phyloP scores from a whole-genome alignment of 495 filamentous ascomycete species.

The Lindgomyces ingoldianus region DNA sequence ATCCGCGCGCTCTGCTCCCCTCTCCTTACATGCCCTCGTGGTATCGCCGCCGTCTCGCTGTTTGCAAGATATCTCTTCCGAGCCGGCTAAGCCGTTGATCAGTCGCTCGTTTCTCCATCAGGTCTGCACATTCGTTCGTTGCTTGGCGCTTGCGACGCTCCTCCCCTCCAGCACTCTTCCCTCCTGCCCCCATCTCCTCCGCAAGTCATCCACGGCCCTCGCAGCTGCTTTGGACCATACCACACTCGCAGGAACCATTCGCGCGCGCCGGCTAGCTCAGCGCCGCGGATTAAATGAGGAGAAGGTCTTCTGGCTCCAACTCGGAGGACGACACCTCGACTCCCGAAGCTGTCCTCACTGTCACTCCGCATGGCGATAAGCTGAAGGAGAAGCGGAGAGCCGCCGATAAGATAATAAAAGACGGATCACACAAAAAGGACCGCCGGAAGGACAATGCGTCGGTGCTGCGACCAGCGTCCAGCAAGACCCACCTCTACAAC shows the following conservation, averaged over 20 bases:
- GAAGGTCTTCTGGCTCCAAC: not conserved
- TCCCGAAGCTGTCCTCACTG: not conserved
- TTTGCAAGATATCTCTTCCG: not conserved
- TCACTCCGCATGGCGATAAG: not conserved
- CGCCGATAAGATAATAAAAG: not conserved
- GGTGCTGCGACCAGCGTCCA: not conserved
- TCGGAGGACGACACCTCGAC: not conserved
- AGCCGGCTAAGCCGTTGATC: not conserved
- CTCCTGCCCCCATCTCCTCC: not conserved
- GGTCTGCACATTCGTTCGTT: slow-evolving; percentile 5
- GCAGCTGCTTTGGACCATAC: not conserved
- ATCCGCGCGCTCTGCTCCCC: not conserved
- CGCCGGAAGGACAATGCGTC: slow-evolving; percentile 10
- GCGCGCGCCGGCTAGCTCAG: not conserved
- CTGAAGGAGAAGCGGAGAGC: not conserved
- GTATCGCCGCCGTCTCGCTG: slow-evolving; percentile 15
- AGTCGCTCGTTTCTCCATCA: slow-evolving; percentile 10
- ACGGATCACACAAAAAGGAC: not conserved
- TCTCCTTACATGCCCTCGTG: slow-evolving; percentile 7
- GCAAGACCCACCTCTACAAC: slow-evolving; percentile 5
- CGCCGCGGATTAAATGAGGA: not conserved
- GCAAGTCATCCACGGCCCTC: not conserved
- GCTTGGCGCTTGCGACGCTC: slow-evolving; percentile 6
- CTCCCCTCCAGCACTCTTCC: not conserved
- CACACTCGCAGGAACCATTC: not conserved